These are phyloP conservation scores for Candida michaelii DNA, from an alignment of 805 yeast genomes.

Conservation along the genomic window DNA sequence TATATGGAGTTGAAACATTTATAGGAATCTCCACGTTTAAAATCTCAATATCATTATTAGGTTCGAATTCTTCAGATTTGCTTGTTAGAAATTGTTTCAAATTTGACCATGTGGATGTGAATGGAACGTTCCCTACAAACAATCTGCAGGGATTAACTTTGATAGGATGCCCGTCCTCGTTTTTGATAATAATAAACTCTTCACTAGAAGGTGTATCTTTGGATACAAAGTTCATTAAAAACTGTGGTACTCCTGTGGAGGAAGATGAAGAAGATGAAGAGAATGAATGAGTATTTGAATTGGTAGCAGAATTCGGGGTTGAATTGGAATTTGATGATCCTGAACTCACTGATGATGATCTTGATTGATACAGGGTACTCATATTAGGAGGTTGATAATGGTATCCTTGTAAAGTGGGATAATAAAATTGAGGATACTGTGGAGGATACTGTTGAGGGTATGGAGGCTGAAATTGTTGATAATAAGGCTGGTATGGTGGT, in stretches of 20 bases:
- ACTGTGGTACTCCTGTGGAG: constrained; percentile 24
- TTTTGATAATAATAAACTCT: constrained; percentile 18
- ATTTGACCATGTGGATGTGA: constrained; percentile 37
- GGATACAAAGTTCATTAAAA: constrained; percentile 25
- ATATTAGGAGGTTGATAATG: background rate
- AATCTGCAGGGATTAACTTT: constrained; percentile 45
- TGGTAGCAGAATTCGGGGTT: background rate
- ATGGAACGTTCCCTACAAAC: constrained; percentile 60
- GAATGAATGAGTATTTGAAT: background rate
- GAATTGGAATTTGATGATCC: constrained; percentile 1
- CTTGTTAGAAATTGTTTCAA: constrained; percentile 29
- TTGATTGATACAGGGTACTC: background rate
- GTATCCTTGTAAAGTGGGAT: background rate
- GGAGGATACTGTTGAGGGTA: background rate
- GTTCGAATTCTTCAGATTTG: constrained; percentile 26
- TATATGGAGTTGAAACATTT: constrained; percentile 19
- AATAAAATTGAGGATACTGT: background rate
- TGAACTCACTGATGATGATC: constrained; percentile 1
- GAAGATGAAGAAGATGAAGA: background rate
- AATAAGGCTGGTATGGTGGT: background rate
- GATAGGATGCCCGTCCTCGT: constrained; percentile 26
- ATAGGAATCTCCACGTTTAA: constrained; percentile 42
- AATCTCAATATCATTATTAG: constrained; percentile 26
- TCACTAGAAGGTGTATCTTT: too few relatives aligned
- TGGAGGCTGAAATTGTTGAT: background rate